Evolutionary conservation across 148 eudicot species (phyloP).

Genomic region (Persicaria maculosa): DNA sequence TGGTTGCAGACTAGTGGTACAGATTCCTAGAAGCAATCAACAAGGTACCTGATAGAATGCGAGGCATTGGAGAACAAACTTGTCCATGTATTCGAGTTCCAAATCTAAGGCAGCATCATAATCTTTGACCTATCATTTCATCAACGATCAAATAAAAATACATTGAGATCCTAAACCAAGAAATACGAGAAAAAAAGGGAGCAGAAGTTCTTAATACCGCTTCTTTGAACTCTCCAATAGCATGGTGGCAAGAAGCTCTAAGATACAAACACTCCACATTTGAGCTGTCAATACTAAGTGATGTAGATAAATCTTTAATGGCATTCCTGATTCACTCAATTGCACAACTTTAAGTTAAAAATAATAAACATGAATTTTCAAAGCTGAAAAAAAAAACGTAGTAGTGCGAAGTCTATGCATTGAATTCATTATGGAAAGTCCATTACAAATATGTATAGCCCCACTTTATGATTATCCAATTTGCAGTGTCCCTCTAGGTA

Average conservation of each 20-base stretch:
- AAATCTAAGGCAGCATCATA: too few relatives aligned
- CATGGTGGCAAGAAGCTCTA: constrained; percentile 94
- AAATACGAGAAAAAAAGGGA: not conserved
- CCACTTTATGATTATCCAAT: not conserved
- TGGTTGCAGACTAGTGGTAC: not conserved
- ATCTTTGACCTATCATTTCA: too few relatives aligned
- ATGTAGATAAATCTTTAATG: constrained; percentile 69
- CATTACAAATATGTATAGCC: not conserved
- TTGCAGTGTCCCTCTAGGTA: not conserved
- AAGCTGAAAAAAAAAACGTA: not conserved
- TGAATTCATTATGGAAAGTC: not conserved
- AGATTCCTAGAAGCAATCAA: not conserved
- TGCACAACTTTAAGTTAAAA: not conserved
- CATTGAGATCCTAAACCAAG: too few relatives aligned
- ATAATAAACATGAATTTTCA: not conserved
- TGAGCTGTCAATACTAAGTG: constrained; percentile 70
- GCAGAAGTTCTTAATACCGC: constrained; percentile 51
- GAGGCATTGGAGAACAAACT: too few relatives aligned
- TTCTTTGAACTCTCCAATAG: constrained; percentile 91
- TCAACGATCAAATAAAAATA: too few relatives aligned
- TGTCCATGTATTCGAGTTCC: too few relatives aligned
- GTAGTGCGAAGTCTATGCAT: not conserved
- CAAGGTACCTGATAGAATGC: constrained; percentile 86
- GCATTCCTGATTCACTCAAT: constrained; percentile 53
- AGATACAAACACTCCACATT: constrained; percentile 78